Evolutionary conservation across 345 rosid species (phyloP).

Genomic region (Anacardium occidentale): DNA sequence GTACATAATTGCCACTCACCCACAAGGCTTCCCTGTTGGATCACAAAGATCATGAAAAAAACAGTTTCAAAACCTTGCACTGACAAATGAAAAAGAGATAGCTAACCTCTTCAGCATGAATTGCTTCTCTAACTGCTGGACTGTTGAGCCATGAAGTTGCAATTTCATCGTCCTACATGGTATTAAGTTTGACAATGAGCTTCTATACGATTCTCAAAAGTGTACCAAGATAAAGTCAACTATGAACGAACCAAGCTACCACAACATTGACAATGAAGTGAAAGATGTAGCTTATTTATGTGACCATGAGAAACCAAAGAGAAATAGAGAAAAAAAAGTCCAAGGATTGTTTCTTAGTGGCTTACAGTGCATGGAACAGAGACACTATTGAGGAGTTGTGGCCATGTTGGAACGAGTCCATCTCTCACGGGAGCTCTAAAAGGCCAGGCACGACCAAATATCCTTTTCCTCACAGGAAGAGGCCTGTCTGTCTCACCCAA

Average conservation of each 20-base stretch:
- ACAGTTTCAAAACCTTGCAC: conserved; percentile 4
- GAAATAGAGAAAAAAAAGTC: not conserved
- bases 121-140: conserved; percentile 62
- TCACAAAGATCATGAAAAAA: conserved; percentile 1
- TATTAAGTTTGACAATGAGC: not conserved
- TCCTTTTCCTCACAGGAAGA: conserved; percentile 66
- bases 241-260: not conserved
- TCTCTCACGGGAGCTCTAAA: conserved; percentile 73
- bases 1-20: conserved; percentile 62
- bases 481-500: conserved; percentile 66
- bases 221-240: not conserved
- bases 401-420: conserved; percentile 84
- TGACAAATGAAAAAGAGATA: not conserved
- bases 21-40: conserved; percentile 38
- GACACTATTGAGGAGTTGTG: conserved; percentile 49
- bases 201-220: conserved; percentile 6
- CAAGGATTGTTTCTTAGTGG: conserved; percentile 4
- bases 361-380: conserved; percentile 68
- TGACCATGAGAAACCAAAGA: conserved; percentile 9
- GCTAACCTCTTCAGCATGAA: conserved; percentile 64
- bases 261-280: not conserved
- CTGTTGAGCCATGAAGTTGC: conserved; percentile 77
- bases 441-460: conserved; percentile 98
- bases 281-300: not conserved
- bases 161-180: conserved; percentile 64